A percentile compares a stretch with the other conserved stretches of the same genome.
phyloP scores from a whole-genome alignment of 305 asterid species.

The Solanum aculeatissimum region DNA sequence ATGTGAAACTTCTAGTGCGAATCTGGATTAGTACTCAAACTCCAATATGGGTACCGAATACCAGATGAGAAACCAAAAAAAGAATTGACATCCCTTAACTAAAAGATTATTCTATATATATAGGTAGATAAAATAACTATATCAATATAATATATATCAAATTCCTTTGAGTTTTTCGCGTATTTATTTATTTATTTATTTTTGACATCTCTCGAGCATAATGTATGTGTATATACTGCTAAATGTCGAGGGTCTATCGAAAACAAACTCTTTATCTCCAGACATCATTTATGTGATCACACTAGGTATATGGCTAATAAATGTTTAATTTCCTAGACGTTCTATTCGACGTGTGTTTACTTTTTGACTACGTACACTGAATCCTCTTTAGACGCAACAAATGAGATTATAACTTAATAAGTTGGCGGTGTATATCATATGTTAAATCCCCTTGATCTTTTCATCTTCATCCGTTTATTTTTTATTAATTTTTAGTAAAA shows the following conservation, averaged over 20 bases:
- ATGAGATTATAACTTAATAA: no score
- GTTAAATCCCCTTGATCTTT: background rate
- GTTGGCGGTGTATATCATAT: background rate
- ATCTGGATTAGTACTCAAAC: no score
- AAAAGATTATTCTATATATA: background rate
- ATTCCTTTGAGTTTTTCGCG: background rate
- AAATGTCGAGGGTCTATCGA: background rate
- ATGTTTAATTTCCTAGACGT: background rate
- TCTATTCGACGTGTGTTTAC: background rate
- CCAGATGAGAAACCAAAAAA: no score
- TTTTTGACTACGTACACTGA: background rate
- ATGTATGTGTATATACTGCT: background rate
- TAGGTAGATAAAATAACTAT: background rate
- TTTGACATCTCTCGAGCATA: background rate
- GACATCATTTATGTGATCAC: background rate
- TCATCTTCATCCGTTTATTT: accelerated
- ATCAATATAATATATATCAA: background rate
- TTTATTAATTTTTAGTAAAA: no score
- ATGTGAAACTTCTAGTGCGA: no score
- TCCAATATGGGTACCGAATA: no score
- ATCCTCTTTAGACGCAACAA: background rate
- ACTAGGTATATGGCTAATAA: background rate
- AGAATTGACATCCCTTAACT: background rate
- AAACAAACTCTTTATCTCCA: background rate
- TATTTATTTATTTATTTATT: background rate